These are phyloP conservation scores for Suillus variegatus DNA, from an alignment of 768 basidiomycete genomes.

Conservation along the genomic window DNA sequence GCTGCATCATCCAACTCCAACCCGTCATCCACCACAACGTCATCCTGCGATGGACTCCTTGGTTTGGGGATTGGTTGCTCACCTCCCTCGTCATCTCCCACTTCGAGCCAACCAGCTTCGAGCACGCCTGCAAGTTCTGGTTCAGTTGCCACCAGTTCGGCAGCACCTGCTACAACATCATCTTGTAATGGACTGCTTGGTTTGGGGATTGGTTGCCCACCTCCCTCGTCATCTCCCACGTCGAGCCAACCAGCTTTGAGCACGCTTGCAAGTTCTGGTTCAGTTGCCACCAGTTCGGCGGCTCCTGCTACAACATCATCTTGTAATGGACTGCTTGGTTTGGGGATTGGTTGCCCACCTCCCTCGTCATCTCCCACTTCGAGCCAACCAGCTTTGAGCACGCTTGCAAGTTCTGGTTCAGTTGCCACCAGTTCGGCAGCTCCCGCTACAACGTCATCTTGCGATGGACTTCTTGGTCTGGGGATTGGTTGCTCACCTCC, in stretches of 20 bases:
- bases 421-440: background rate
- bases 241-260: conserved; percentile 1
- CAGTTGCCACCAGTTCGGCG: conserved; percentile 7
- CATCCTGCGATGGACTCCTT: conserved; percentile 7
- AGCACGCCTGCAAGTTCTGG: conserved; percentile 6
- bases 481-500: conserved; percentile 13
- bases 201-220: conserved; percentile 18
- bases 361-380: conserved; percentile 9
- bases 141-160: background rate
- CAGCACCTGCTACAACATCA: conserved; percentile 1
- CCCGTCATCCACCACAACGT: background rate
- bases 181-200: conserved; percentile 20
- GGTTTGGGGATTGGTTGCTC: conserved; percentile 18
- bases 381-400: conserved; percentile 4
- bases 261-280: background rate
- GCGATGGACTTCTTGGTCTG: conserved; percentile 16
- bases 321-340: conserved; percentile 12
- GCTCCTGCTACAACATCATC: conserved; percentile 2
- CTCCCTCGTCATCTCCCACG: conserved; percentile 8
- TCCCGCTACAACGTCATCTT: conserved; percentile 5
- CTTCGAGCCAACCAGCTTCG: conserved; percentile 8
- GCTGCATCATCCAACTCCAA: background rate
- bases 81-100: conserved; percentile 5
- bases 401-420: conserved; percentile 6
- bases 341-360: conserved; percentile 15